A percentile compares a stretch with the other conserved stretches of the same genome.
Conservation (phyloP, 2,329 filamentous ascomycete genomes). For the Colletotrichum noveboracense region DNA sequence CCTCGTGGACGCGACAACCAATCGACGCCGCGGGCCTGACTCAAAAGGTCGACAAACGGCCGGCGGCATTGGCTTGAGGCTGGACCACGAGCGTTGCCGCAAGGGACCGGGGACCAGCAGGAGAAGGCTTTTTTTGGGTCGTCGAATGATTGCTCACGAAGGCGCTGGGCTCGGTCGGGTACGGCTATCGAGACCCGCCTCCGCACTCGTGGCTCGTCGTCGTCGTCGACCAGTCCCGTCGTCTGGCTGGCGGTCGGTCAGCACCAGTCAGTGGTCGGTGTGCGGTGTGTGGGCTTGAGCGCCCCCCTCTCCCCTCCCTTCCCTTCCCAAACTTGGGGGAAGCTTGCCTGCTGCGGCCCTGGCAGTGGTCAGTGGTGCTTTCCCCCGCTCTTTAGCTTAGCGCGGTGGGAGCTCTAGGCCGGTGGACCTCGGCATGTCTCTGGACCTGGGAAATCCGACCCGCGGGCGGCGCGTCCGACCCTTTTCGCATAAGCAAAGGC, state of each 20-base stretch:
- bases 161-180: slow-evolving; percentile 4
- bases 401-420: neutral
- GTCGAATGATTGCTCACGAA: neutral
- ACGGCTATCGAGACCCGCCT: slow-evolving; percentile 2
- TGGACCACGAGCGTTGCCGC: neutral
- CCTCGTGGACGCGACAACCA: neutral
- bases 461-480: neutral
- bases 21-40: neutral
- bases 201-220: neutral
- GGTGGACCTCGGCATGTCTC: slow-evolving; percentile 24
- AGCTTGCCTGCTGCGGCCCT: neutral
- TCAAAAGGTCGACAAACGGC: neutral
- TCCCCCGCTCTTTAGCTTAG: neutral
- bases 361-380: neutral
- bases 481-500: neutral
- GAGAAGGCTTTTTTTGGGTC: neutral
- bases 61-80: neutral
- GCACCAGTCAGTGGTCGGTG: neutral
- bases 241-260: neutral
- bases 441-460: neutral
- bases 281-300: neutral
- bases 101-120: neutral
- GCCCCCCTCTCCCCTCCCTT: neutral
- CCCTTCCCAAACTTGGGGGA: neutral
- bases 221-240: neutral